Evolutionary conservation across 148 eudicot genomes (phyloP).

Genomic region (Rhododendron williamsianum): DNA sequence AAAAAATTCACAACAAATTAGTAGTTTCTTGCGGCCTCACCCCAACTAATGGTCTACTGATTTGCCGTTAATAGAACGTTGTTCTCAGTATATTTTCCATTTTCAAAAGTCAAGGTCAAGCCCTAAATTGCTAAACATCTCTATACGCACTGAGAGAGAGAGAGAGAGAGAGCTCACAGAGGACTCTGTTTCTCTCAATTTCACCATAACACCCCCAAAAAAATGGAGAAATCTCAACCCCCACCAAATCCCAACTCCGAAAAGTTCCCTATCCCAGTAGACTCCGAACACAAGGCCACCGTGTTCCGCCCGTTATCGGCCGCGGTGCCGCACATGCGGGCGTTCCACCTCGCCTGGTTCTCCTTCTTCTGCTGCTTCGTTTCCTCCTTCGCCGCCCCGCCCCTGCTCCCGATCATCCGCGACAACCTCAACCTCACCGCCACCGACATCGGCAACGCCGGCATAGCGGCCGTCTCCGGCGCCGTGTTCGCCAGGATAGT

Average conservation of each 20-base stretch:
- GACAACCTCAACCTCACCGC: conserved; percentile 61
- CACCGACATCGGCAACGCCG: conserved; percentile 78
- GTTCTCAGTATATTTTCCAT: too few species aligned
- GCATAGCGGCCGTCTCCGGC: conserved; percentile 78
- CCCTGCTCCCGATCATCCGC: conserved; percentile 71
- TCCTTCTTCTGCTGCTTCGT: conserved; percentile 75
- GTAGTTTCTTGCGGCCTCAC: too few species aligned
- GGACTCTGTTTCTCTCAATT: background rate
- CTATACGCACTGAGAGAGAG: too few species aligned
- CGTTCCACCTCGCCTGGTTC: conserved; percentile 81
- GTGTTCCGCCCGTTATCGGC: conserved; percentile 42
- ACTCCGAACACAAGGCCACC: conserved; percentile 67
- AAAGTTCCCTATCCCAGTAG: conserved; percentile 51
- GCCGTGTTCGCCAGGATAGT: conserved; percentile 62
- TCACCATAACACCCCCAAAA: background rate
- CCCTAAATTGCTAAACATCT: too few species aligned
- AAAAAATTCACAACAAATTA: too few species aligned
- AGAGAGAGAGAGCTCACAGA: too few species aligned
- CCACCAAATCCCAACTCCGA: background rate
- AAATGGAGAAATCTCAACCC: conserved; percentile 11
- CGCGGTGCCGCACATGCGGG: conserved; percentile 74
- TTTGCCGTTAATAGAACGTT: too few species aligned
- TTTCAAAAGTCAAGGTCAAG: too few species aligned
- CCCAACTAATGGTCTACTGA: too few species aligned
- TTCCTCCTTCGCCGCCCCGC: conserved; percentile 84